Percentiles rank a stretch among this genome's conserved stretches.
Evolutionary conservation across 495 filamentous ascomycete genomes (phyloP).

Genomic region (Extremus antarcticus): DNA sequence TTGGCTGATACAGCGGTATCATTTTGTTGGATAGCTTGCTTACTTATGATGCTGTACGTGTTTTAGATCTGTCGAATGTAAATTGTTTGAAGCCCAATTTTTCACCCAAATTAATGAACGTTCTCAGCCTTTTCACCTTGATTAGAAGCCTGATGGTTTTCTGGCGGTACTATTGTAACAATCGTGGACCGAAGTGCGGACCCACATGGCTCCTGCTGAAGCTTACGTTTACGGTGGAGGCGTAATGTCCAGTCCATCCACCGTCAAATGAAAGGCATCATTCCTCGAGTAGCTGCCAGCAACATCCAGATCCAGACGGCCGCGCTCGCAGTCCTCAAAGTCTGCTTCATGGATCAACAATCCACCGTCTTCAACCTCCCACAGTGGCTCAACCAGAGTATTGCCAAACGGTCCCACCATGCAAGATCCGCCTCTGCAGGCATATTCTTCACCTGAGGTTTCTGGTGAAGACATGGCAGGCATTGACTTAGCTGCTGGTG

Average conservation of each 20-base stretch:
- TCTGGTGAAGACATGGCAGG: neutral
- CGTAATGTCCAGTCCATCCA: constrained; percentile 62
- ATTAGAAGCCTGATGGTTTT: no score
- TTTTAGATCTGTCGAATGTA: no score
- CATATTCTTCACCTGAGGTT: constrained; percentile 34
- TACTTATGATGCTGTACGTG: neutral
- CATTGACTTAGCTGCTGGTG: neutral
- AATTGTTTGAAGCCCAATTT: no score
- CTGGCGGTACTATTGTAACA: no score
- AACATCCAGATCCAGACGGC: constrained; percentile 55
- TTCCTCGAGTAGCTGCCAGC: constrained; percentile 73
- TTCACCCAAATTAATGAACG: no score
- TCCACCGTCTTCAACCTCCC: constrained; percentile 61
- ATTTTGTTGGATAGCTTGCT: neutral
- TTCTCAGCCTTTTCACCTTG: no score
- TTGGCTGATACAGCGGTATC: neutral
- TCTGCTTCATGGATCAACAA: constrained; percentile 44
- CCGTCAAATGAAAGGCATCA: constrained; percentile 68
- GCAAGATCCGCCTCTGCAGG: constrained; percentile 66
- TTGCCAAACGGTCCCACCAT: constrained; percentile 73
- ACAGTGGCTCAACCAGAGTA: constrained; percentile 67
- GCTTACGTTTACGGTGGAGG: constrained; percentile 63
- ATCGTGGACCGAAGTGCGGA: no score
- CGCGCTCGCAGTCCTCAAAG: constrained; percentile 53
- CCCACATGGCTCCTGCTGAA: no score